Percentiles rank a stretch among this genome's conserved stretches.
Conservation (phyloP, 306 rosid genomes). For the Dicorynia guianensis region DNA sequence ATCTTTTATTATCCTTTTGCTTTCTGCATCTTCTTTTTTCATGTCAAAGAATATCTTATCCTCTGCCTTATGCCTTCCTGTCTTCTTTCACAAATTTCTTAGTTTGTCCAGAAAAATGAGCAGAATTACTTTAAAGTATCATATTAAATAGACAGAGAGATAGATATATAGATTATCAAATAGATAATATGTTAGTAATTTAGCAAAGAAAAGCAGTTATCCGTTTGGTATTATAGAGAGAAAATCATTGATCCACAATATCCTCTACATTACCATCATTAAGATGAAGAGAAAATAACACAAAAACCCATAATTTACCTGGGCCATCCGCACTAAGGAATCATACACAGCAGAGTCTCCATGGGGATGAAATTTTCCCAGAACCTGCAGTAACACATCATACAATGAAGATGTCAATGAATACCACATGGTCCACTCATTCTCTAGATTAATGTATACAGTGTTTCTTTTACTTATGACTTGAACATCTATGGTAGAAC, state of each 20-base stretch:
- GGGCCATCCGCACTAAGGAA: constrained; percentile 97
- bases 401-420: background rate
- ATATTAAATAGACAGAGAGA: background rate
- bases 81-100: background rate
- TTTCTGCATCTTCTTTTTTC: background rate
- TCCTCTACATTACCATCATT: background rate
- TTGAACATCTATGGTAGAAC: constrained; percentile 28
- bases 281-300: constrained; percentile 21
- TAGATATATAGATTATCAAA: background rate
- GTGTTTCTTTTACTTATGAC: constrained; percentile 13
- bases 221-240: constrained; percentile 23
- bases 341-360: constrained; percentile 96
- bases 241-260: background rate
- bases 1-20: background rate
- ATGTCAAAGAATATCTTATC: background rate
- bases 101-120: background rate
- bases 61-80: constrained; percentile 1
- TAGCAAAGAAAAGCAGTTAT: constrained; percentile 18
- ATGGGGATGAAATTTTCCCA: constrained; percentile 97
- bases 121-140: too few species aligned
- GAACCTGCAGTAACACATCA: constrained; percentile 61
- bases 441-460: constrained; percentile 21
- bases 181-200: background rate
- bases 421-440: constrained; percentile 15
- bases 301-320: constrained; percentile 58